Percentiles rank a stretch among this genome's conserved stretches.
Conservation (phyloP, 2,329 filamentous ascomycete species). For the Pseudofabraea citricarpa region DNA sequence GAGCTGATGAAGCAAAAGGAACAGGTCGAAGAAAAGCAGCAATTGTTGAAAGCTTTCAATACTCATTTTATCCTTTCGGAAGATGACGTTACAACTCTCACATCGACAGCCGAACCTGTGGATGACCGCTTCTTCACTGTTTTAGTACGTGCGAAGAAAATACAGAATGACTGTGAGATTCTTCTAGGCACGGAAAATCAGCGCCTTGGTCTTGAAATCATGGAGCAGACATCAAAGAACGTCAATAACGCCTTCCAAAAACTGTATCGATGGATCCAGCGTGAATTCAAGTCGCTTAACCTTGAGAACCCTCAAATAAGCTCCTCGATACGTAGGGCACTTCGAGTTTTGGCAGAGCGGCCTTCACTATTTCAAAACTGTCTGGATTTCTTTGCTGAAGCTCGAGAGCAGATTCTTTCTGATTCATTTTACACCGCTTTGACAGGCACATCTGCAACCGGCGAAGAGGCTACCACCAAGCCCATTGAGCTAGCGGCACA, state of each 20-base stretch:
- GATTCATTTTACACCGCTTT: conserved; percentile 86
- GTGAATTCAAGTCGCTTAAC: conserved; percentile 87
- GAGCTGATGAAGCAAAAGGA: conserved; percentile 67
- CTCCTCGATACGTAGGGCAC: conserved; percentile 72
- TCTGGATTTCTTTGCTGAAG: conserved; percentile 87
- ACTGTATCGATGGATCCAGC: conserved; percentile 90
- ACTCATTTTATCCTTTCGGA: conserved; percentile 82
- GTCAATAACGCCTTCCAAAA: conserved; percentile 92
- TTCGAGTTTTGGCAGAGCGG: conserved; percentile 83
- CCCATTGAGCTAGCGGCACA: conserved; percentile 93
- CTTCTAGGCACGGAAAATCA: conserved; percentile 88
- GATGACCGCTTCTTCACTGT: conserved; percentile 79
- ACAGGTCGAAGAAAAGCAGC: conserved; percentile 75
- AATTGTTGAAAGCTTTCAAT: conserved; percentile 71
- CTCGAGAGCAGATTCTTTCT: conserved; percentile 78
- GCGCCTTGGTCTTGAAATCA: conserved; percentile 79
- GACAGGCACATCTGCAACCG: conserved; percentile 62
- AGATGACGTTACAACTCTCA: conserved; percentile 71
- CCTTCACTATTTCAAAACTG: conserved; percentile 91
- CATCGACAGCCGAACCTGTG: conserved; percentile 74
- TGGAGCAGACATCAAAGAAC: conserved; percentile 83
- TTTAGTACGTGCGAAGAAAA: conserved; percentile 75
- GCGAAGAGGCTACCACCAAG: conserved; percentile 61
- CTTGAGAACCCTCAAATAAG: conserved; percentile 93
- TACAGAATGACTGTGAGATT: conserved; percentile 83